Conservation (phyloP, 352 stramenopile genomes). For the Pythium dissimile region DNA sequence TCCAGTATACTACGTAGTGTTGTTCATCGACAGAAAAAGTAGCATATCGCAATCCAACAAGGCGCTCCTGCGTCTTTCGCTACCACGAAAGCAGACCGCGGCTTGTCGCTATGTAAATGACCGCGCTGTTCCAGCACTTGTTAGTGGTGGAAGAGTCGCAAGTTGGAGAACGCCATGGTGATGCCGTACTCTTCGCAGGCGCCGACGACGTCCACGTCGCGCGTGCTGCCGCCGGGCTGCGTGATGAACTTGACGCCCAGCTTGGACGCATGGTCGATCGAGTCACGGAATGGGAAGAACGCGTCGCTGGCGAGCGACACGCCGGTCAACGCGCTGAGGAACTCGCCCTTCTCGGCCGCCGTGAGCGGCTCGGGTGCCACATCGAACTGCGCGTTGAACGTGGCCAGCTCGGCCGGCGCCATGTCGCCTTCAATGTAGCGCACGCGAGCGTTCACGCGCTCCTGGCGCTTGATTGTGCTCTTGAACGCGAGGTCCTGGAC, state of each 20-base stretch:
- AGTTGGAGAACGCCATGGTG: slow-evolving; percentile 98
- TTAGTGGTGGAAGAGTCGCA: slow-evolving; percentile 99
- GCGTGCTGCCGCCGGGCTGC: slow-evolving; percentile 90
- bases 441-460: slow-evolving; percentile 99
- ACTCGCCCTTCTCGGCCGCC: slow-evolving; percentile 92
- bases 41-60: no score
- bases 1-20: no score
- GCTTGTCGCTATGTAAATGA: background rate
- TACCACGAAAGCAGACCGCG: no score
- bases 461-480: slow-evolving; percentile 96
- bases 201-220: slow-evolving; percentile 89
- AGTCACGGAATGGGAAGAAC: slow-evolving; percentile 99
- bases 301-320: slow-evolving; percentile 98
- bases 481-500: slow-evolving; percentile 96
- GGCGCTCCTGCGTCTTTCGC: no score
- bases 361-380: slow-evolving; percentile 92
- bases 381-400: slow-evolving; percentile 96
- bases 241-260: slow-evolving; percentile 97
- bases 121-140: slow-evolving; percentile 7
- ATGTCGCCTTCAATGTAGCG: slow-evolving; percentile 99
- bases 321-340: slow-evolving; percentile 86
- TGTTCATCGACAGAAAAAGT: no score
- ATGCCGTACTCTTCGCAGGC: slow-evolving; percentile 99
- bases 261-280: slow-evolving; percentile 96
- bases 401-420: slow-evolving; percentile 90